These are phyloP conservation scores for Phoma sp. DNA, from an alignment of 2,329 filamentous ascomycete species.

Conservation along the genomic window DNA sequence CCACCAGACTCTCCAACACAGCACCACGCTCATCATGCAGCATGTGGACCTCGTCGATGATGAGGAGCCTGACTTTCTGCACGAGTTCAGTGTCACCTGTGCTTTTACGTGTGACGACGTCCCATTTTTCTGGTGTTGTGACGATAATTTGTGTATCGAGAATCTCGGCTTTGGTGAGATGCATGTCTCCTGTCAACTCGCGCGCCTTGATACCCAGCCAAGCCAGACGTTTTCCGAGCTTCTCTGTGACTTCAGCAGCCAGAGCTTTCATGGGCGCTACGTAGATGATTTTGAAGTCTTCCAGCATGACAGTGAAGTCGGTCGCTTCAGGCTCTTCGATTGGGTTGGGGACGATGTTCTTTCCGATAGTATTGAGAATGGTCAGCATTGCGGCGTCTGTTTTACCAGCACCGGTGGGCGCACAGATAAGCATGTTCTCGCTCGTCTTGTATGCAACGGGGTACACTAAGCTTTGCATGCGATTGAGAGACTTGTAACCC, in stretches of 20 bases:
- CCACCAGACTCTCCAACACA: conserved; percentile 93
- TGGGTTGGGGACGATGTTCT: conserved; percentile 82
- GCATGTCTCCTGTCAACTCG: conserved; percentile 98
- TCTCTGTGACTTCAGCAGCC: conserved; percentile 94
- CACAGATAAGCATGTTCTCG: conserved; percentile 99
- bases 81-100: conserved; percentile 97
- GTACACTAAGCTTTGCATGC: conserved; percentile 97
- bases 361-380: conserved; percentile 86
- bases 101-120: conserved; percentile 95
- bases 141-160: conserved; percentile 97
- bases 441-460: conserved; percentile 93
- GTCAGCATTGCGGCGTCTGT: conserved; percentile 98
- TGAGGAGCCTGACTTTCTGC: conserved; percentile 92
- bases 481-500: conserved; percentile 90
- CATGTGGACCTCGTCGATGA: conserved; percentile 99
- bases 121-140: conserved; percentile 99
- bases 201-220: conserved; percentile 94
- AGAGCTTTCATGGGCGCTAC: conserved; percentile 99
- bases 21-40: conserved; percentile 96
- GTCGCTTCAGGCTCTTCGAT: conserved; percentile 73
- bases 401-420: conserved; percentile 97
- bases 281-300: conserved; percentile 98
- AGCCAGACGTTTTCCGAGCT: conserved; percentile 85
- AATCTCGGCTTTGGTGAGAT: conserved; percentile 95
- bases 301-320: conserved; percentile 80